phyloP scores from a whole-genome alignment of 2,329 filamentous ascomycete genomes.

The Penicillium oxalicum region DNA sequence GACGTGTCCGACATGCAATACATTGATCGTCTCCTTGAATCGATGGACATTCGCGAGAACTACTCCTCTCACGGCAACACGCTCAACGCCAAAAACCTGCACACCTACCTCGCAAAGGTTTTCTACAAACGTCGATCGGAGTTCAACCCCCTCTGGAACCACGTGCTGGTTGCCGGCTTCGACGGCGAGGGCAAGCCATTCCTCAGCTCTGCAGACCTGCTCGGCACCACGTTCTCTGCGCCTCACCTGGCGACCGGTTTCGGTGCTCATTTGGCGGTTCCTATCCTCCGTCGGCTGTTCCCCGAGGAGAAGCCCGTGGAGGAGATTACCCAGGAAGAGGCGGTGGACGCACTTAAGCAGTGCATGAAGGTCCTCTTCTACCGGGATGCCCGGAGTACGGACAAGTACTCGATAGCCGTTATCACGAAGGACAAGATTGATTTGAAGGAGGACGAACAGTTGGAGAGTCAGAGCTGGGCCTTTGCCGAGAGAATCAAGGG shows the following conservation, averaged over 20 bases:
- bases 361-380: slow-evolving; percentile 99
- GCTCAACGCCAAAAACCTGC: slow-evolving; percentile 87
- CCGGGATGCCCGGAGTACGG: slow-evolving; percentile 86
- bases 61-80: slow-evolving; percentile 56
- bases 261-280: slow-evolving; percentile 85
- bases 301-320: slow-evolving; percentile 75
- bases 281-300: slow-evolving; percentile 76
- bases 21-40: slow-evolving; percentile 81
- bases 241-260: slow-evolving; percentile 91
- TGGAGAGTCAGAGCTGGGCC: slow-evolving; percentile 95
- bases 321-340: slow-evolving; percentile 68
- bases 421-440: slow-evolving; percentile 86
- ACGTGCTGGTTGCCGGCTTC: slow-evolving; percentile 82
- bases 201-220: slow-evolving; percentile 82
- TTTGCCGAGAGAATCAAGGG: slow-evolving; percentile 94
- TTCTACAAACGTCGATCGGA: slow-evolving; percentile 92
- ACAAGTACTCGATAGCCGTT: slow-evolving; percentile 85
- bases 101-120: slow-evolving; percentile 93
- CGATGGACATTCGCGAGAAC: slow-evolving; percentile 81
- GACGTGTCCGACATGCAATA: slow-evolving; percentile 99
- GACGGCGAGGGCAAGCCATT: slow-evolving; percentile 76
- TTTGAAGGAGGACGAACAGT: slow-evolving; percentile 73
- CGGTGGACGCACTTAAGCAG: slow-evolving; percentile 74
- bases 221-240: slow-evolving; percentile 84
- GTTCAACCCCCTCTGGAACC: slow-evolving; percentile 97